A percentile compares a stretch with the other conserved stretches of the same genome.
phyloP scores from a whole-genome alignment of 768 basidiomycete genomes.

The Russula foetens region DNA sequence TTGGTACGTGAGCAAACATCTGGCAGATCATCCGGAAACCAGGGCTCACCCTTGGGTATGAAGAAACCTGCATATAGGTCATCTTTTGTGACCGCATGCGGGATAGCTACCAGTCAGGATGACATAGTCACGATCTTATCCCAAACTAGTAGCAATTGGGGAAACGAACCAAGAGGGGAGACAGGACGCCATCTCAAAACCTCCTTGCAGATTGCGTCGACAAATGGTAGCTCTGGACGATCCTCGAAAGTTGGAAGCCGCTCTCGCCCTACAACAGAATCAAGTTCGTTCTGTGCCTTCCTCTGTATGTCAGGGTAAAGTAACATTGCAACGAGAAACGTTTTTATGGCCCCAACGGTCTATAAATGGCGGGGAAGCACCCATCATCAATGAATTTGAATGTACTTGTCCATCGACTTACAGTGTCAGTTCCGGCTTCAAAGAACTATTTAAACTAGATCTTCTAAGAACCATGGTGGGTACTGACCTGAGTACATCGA shows the following conservation, averaged over 20 bases:
- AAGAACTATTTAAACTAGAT: neutral
- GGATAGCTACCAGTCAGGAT: neutral
- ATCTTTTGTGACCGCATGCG: neutral
- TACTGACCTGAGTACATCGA: neutral
- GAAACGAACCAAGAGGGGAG: neutral
- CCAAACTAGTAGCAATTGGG: neutral
- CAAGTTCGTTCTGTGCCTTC: neutral
- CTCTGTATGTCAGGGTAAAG: neutral
- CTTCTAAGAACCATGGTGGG: too few species aligned
- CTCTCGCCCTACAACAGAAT: neutral
- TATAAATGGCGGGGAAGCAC: neutral
- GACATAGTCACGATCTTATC: neutral
- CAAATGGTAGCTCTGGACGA: neutral
- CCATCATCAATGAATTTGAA: neutral
- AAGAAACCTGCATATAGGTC: neutral
- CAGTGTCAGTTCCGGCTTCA: neutral
- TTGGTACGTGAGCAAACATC: too few species aligned
- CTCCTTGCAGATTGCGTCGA: neutral
- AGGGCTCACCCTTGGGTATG: neutral
- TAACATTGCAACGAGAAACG: neutral
- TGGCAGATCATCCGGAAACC: neutral
- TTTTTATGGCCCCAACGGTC: neutral
- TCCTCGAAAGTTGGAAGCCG: neutral
- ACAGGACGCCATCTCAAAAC: neutral
- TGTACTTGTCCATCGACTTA: neutral